Base-by-base conservation (phyloP, 805 yeast species). In the Ogataea populi-albae region DNA sequence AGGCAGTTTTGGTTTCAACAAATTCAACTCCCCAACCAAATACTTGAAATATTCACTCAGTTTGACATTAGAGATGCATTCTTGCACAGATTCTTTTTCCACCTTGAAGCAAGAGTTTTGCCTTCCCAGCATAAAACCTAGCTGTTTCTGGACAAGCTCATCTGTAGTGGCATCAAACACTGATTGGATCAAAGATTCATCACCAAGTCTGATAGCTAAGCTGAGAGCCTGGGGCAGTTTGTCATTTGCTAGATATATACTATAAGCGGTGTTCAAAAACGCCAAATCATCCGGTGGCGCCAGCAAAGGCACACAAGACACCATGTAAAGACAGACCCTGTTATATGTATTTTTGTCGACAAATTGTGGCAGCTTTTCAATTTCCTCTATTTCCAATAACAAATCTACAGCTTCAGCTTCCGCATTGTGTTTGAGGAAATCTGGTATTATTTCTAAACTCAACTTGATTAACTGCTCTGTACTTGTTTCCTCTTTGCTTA, bases 401-500 rank as follows among this genome's bases (percentile, higher is more conserved):
- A 93, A 68, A 64, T 93, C 99, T 17, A 93, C 95, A 1, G 98
- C 98, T 57, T 93, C 99, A 15, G 96, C 96, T 64, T 93, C 98
- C 26, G 96, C 98, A 57, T 93, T 91, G 65, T 91, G 97, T 55
- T 86, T 79, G 48, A 93, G 71, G 66, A 93, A 91, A 54, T 80
- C 84, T 24, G 96, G 96, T 25, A 86, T 89, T 49, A 93, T 80
- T 49, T 81, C 75, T 49, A 85, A 64, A 5, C 95, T 75, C 47
- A 93, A 71, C 30, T 73, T 69, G 36, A 83, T 62, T 45, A 93
- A 68, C 20, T 41, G 29, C 10, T 49, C 54, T 10, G 47, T 34
- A 31, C 45, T 40, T 42, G 44, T 57, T 47, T 43, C 52, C 15
- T 45, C 49, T 32, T 40, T 48, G 27, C 28, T 29, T 17, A 37